Base-by-base conservation (phyloP, 495 filamentous ascomycete genomes). In the Neurospora sp. region DNA sequence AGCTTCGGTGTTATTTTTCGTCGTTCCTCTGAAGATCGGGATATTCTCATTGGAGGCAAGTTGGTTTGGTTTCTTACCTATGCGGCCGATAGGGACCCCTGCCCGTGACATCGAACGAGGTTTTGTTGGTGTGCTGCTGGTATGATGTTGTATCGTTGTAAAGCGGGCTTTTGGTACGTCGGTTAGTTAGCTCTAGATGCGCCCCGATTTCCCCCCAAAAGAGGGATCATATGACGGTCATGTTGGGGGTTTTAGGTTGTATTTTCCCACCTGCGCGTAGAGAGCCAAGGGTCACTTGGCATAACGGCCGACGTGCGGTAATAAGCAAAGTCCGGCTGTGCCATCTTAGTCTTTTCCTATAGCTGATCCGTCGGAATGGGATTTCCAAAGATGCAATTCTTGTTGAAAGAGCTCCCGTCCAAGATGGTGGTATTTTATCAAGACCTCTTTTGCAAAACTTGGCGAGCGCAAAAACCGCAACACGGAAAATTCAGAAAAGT, bases 191-290 rank as follows among this genome's bases (percentile, higher is more conserved):
- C 77, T 78, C 54, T 31, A 69, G 71, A 70, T 41, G 73, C 73
- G 73, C 69, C 72, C 77, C 72, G 75, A 77, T 73, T 77, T 1
- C 14, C 14, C 54, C 54, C 54, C 27, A 18, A 66, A 16, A 5
- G 54, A 35, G 54, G 27, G 27, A 66, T 66, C 27, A 66, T 66
- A 7, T 27, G 27, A 27, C 27, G 27, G 27, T 59, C 20, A 62
- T 14, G 46, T 35, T 62, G 27, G 54, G 54, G 54, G 11, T 66
- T 66, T 62, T 31, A 35, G 54, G 54, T 35, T 66, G 54, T 35
- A 66, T 79, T 77, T 81, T 80, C 84, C 81, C 84, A 86, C 84
- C 84, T 86, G 79, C 82, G 82, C 74, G 84, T 78, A 73, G 83
- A 73, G 39, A 77, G 77, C 84, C 84, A 86, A 74, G 83, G 79